Base-by-base conservation (phyloP, 2,329 filamentous ascomycete species). In the Hymenoscyphus albidus region DNA sequence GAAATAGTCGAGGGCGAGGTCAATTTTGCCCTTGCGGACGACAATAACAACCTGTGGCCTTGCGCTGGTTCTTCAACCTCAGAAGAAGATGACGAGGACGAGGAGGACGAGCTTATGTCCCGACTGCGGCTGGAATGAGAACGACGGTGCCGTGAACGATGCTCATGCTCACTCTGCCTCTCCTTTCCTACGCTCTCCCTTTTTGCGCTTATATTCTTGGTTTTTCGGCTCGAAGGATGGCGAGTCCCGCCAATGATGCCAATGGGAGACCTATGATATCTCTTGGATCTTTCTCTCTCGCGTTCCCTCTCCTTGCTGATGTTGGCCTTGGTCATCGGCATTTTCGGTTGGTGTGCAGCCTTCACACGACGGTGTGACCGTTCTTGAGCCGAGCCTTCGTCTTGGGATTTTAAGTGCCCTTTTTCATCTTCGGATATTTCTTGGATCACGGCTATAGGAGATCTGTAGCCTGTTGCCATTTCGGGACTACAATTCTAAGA, bases 1-100 rank as follows among this genome's bases (percentile, higher is more conserved):
- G 76, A 77, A n/a, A 74, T 62, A 22, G 72, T 69, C 10, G 75
- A 75, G 5, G 76, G 74, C 16, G 75, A 75, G 5, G 72, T 71
- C 31, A 76, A 67, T 32, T 68, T 66, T 48, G 71, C 66, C 55
- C 72, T 67, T 2, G 71, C 70, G 42, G 67, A 64, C 38, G 71
- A 68, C 42, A 74, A 59, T 10, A 71, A 65, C 4, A 63, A 65
- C 42, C 69, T 68, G 16, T 73, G 70, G 65, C 73, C 69, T 27
- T 70, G 67, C 7, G 64, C 51, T 14, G 66, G 64, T 32, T 70
- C 64, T 39, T 70, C 70, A 9, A 72, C 71, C 35, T 73, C 65
- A 16, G 70, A 70, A 2, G 72, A 70, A 1, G 69, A 70, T 12
- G 66, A 65, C 14, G 71, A 72, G 27, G 27, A 27, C 22, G 22